Base-by-base conservation (phyloP, 371 early-diverging fungal genomes). In the Zopfochytrium polystomum region DNA sequence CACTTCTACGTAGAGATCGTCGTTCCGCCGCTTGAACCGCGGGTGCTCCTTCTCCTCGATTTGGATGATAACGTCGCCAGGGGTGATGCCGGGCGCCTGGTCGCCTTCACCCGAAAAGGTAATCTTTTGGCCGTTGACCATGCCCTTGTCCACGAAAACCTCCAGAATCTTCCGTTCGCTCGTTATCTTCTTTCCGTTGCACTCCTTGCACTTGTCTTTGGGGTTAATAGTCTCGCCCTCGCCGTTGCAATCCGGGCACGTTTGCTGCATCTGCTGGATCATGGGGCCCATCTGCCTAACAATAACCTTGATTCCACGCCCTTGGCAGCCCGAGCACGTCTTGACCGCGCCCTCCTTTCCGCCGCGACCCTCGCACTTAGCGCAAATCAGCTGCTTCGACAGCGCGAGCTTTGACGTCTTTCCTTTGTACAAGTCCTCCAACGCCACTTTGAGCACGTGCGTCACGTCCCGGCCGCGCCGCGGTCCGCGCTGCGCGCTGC, bases 181-280 rank as follows among this genome's bases (percentile, higher is more conserved):
- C 6, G 78, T 75, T 18, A 90, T 85, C 83, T 92, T 90, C 70
- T 82, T 81, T 46, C 93, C 95, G 59, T 80, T 82, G 76, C 95
- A 95, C 43, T 76, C 79, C 72, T 89, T 91, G 81, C 95, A 95
- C 51, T 84, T 74, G 72, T 93, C 91, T 77, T 91, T 91, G 34
- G 85, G 86, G 66, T 83, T 80, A 63, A 96, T 92, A 30, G 86
- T 80, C 69, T 93, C 88, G 62, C 96, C 94, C 62, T 85, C 85
- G 53, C 93, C 97, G 49, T 82, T 80, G 80, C 96, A 96, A 50
- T 83, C 86, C 18, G 80, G 79, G 82, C 98, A 98, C 42, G 90
- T 84, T 72, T 91, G 89, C 74, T 96, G 96, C 76, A 95, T 87
- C 80, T 95, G 96, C 80, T 98, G 98, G 55, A 96, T 85, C 91